These are phyloP conservation scores for Incumbomyces delicatus DNA, from an alignment of 2,329 filamentous ascomycete genomes.

Conservation along the genomic window DNA sequence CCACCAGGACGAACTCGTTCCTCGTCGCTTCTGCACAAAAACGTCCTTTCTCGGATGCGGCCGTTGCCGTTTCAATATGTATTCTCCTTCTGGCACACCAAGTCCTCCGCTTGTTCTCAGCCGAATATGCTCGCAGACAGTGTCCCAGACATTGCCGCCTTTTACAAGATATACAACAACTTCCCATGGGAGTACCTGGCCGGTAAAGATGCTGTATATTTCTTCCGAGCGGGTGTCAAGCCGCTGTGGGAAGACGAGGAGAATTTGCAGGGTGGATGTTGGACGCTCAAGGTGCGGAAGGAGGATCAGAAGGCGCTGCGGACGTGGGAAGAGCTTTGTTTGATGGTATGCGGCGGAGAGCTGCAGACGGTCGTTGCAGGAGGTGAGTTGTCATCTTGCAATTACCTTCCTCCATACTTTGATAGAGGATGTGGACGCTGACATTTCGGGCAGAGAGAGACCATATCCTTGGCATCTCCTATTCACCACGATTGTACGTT, in stretches of 20 bases:
- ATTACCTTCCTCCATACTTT: background rate
- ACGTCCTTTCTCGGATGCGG: conserved; percentile 36
- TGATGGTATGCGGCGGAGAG: conserved; percentile 23
- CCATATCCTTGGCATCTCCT: conserved; percentile 75
- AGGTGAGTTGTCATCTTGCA: conserved; percentile 51
- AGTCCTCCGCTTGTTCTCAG: conserved; percentile 23
- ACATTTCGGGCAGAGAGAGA: conserved; percentile 54
- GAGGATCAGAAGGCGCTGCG: conserved; percentile 32
- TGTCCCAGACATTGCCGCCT: conserved; percentile 39
- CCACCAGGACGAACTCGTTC: conserved; percentile 22
- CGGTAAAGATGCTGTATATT: conserved; percentile 66
- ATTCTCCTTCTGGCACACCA: conserved; percentile 41
- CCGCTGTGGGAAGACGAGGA: conserved; percentile 79
- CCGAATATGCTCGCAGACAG: conserved; percentile 32
- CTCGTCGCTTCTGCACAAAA: conserved; percentile 30
- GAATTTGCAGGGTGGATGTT: conserved; percentile 76
- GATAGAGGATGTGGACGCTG: background rate
- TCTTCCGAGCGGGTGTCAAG: conserved; percentile 68
- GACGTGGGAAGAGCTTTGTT: conserved; percentile 21
- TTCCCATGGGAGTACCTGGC: conserved; percentile 66
- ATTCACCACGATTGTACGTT: conserved; percentile 80
- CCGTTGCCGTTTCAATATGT: conserved; percentile 39
- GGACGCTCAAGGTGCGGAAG: conserved; percentile 87
- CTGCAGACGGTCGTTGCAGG: conserved; percentile 61
- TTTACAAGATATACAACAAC: conserved; percentile 76